Evolutionary conservation across 257 asterid species (phyloP), one percentile per base, ranked within the genome.

Genomic region (Nicotiana attenuata): DNA sequence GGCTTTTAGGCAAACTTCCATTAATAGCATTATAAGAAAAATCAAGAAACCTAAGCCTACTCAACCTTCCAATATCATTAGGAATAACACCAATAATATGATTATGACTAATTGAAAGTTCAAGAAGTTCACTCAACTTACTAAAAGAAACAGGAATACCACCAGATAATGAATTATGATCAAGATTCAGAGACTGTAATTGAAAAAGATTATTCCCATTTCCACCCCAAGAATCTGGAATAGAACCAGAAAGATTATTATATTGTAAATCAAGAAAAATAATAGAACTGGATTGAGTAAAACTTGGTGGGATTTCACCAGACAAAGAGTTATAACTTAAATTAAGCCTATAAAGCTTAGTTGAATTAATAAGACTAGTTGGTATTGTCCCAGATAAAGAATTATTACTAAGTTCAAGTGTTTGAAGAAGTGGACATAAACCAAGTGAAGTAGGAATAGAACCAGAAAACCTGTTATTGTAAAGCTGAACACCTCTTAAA

Each of bases 361-460:
- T 88, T 10, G 97, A 94, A 86, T 96, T 96, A 3, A 85, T 82
- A 38, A 96, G 86, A 76, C 53, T 75, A 17, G 83, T 17, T 35
- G 99, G 98, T 20, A 94, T 85, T 22, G 80, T 65, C 53, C 99
- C 99, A 50, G 93, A 79, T 45, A 94, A 84, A 53, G 92, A 90
- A 83, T 96, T 96, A 55, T 90, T 90, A 85, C 89, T 90, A 77
- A 96, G 87, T 64, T 96, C 99, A 61, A 96, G 91, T 7, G 97
- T 90, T 76, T 94, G 99, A 14, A 96, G 93, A 4, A 91, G 85
- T 7, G 91, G 90, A 57, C 93, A 89, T 7, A 85, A 81, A 20
- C 94, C 97, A 67, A 96, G 91, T n/a, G 98, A 91, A 45, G 88
- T 31, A 65, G 99, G 99, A 22, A 96, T 91, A 4, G 98, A 89